A percentile compares a stretch with the other conserved stretches of the same genome.
Conservation (phyloP, 1,139 yeast species). For the Saccharomyces pastorianus region DNA sequence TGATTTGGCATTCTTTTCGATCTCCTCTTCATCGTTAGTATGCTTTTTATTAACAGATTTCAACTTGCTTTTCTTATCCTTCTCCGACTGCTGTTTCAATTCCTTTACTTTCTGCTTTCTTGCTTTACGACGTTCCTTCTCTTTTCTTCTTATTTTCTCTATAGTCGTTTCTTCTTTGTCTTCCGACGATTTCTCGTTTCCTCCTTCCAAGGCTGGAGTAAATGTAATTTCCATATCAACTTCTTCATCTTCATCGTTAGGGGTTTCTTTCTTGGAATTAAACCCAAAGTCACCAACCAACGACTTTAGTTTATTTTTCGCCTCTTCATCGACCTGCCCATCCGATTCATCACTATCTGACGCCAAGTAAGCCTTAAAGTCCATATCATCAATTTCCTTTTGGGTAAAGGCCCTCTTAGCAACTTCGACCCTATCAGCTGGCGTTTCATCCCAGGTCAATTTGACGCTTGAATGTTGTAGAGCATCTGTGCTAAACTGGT, state of each 20-base stretch:
- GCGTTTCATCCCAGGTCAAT: constrained; percentile 97
- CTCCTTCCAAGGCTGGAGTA: constrained; percentile 74
- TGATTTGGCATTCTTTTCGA: constrained; percentile 35
- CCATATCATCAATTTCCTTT: constrained; percentile 92
- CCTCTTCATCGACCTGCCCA: constrained; percentile 35
- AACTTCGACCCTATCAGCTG: constrained; percentile 75
- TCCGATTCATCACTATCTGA: constrained; percentile 63
- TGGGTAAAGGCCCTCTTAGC: constrained; percentile 79
- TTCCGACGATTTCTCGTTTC: constrained; percentile 30
- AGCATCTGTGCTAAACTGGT: constrained; percentile 82
- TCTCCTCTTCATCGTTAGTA: constrained; percentile 13
- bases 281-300: constrained; percentile 44
- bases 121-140: constrained; percentile 81
- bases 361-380: constrained; percentile 89
- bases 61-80: constrained; percentile 33
- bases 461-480: constrained; percentile 89
- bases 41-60: constrained; percentile 21
- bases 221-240: constrained; percentile 95
- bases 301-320: constrained; percentile 57
- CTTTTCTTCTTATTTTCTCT: constrained; percentile 77
- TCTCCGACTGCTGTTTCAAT: constrained; percentile 40
- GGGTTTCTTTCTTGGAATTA: constrained; percentile 23
- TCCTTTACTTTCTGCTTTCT: constrained; percentile 70
- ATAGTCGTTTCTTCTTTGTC: constrained; percentile 66
- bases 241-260: constrained; percentile 47